These are phyloP conservation scores for Ogataea methylovora DNA, from an alignment of 805 yeast species.

Conservation along the genomic window DNA sequence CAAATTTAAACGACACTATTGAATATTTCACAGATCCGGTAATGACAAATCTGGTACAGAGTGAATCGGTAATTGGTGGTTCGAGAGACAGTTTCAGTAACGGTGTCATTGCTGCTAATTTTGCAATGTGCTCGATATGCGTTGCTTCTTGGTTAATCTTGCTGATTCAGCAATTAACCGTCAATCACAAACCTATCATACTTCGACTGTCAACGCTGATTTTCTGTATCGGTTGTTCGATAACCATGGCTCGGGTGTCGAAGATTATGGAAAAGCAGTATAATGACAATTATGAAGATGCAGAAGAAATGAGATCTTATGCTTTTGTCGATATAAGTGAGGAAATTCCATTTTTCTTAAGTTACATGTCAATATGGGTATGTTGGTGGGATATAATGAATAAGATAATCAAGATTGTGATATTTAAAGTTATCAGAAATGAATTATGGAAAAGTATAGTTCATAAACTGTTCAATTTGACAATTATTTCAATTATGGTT, in stretches of 20 bases:
- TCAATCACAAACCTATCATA: neutral
- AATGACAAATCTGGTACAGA: neutral
- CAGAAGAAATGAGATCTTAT: conserved; percentile 28
- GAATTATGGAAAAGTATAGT: neutral
- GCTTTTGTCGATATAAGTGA: conserved; percentile 31
- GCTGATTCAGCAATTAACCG: conserved; percentile 42
- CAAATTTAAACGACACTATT: conserved; percentile 1
- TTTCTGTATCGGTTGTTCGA: neutral
- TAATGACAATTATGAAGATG: conserved; percentile 44
- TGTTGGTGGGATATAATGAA: conserved; percentile 30
- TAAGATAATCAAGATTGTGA: neutral
- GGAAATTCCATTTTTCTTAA: conserved; percentile 32
- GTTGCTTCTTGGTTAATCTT: conserved; percentile 68
- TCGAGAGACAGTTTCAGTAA: conserved; percentile 27
- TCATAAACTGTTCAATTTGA: no score
- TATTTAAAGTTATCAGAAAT: neutral
- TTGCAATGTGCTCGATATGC: conserved; percentile 47
- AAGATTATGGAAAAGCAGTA: conserved; percentile 39
- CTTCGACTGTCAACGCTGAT: neutral
- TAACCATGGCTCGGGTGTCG: neutral
- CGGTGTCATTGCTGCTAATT: conserved; percentile 37
- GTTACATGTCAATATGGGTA: conserved; percentile 37
- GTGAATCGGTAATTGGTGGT: neutral
- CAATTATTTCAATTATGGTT: no score
- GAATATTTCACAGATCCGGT: neutral